Base-by-base conservation (phyloP, 768 basidiomycete genomes). In the Chlorophyllum brunneum region DNA sequence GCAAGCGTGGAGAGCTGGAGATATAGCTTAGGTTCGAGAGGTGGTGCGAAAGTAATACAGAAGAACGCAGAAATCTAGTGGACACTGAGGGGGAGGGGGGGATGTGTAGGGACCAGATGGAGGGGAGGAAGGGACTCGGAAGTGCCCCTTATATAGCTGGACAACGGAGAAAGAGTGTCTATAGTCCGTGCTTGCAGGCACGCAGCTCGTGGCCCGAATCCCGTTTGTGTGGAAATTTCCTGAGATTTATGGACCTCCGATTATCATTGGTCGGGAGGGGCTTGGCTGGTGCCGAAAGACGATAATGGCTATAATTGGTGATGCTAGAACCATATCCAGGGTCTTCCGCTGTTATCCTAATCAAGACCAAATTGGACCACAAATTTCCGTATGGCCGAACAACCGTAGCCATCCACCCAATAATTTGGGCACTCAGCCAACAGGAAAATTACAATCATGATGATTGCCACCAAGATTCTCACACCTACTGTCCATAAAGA, bases 111-210 rank as follows among this genome's bases (percentile, higher is more conserved):
- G 37, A 24, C 20, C 37, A 49, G 38, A 31, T 22, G 31, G 36
- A 37, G 23, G 34, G 41, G 27, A 44, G 7, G 18, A 36, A 7
- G 23, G 30, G 13, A 13, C 36, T 22, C 37, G n/a, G 40, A n/a
- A 30, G 51, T 42, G 48, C 42, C 50, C 54, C 56, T 59, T 65
- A 63, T 63, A 63, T 63, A 61, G 27, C n/a, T 39, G 50, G 24
- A 24, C 31, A 45, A 38, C 45, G 36, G 48, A 52, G 33, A 47
- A 18, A 38, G 7, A 37, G 34, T 39, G 22, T 29, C 15, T 39
- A n/a, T 20, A 22, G 13, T 39, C 40, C 30, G 22, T 26, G 36
- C 16, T 24, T 18, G 20, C 27, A 23, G 30, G 39, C 20, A 6
- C 38, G 33, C 13, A 42, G 27, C 10, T 45, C 11, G 18, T 38